A percentile compares a stretch with the other conserved stretches of the same genome.
Evolutionary conservation across 768 basidiomycete genomes (phyloP).

Genomic region (Fomitopsis serialis): DNA sequence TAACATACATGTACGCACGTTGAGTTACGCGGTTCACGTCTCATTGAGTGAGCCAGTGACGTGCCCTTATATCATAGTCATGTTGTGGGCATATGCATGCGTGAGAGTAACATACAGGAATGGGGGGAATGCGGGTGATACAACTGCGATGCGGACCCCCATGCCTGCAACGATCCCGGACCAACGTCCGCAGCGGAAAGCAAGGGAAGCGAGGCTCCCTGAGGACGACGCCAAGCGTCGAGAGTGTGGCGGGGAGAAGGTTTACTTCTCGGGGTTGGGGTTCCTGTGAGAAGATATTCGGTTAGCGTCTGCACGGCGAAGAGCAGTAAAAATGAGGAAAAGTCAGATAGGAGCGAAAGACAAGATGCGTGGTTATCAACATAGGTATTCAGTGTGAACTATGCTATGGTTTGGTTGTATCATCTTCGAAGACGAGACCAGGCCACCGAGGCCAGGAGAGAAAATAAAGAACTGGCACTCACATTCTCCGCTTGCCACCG

Average conservation of each 20-base stretch:
- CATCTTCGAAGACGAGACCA: conserved; percentile 38
- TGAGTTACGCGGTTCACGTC: too few species aligned
- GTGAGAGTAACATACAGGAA: conserved; percentile 12
- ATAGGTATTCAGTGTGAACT: conserved; percentile 94
- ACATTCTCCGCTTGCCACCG: conserved; percentile 96
- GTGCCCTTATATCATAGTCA: conserved; percentile 8
- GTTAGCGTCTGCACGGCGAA: conserved; percentile 9
- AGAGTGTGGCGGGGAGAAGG: conserved; percentile 2
- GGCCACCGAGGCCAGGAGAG: conserved; percentile 1
- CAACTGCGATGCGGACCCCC: conserved; percentile 12
- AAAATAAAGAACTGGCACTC: conserved; percentile 36
- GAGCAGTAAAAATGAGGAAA: conserved; percentile 7
- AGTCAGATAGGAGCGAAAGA: conserved; percentile 99
- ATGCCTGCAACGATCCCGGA: conserved; percentile 10
- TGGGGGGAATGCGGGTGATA: conserved; percentile 18
- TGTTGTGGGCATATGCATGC: conserved; percentile 14
- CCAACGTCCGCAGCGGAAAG: conserved; percentile 7
- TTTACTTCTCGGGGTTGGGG: conserved; percentile 35
- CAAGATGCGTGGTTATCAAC: conserved; percentile 85
- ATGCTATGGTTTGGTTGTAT: conserved; percentile 62
- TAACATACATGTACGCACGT: too few species aligned
- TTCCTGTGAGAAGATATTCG: conserved; percentile 22
- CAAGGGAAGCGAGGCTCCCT: conserved; percentile 4
- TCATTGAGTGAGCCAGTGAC: too few species aligned
- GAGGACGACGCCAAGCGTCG: conserved; percentile 16